Percentiles rank a stretch among this genome's conserved stretches.
Conservation (phyloP, 2,329 filamentous ascomycete species). For the Didymosphaeria variabile region DNA sequence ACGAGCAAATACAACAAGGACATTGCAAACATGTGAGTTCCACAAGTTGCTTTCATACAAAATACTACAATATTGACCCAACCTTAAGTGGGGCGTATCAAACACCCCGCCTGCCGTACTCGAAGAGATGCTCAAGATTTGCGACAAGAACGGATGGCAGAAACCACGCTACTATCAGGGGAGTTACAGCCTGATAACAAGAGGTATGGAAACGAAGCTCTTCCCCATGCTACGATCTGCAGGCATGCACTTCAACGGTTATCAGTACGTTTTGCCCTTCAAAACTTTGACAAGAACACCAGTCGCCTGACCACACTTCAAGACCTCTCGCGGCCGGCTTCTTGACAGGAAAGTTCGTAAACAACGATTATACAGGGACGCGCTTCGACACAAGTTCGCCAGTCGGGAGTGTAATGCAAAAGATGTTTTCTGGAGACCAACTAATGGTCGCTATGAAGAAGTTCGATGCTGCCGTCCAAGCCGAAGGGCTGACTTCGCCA, state of each 20-base stretch:
- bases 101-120: conserved; percentile 17
- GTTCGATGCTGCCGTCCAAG: conserved; percentile 15
- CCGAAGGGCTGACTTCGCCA: conserved; percentile 11
- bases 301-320: not conserved
- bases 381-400: conserved; percentile 18
- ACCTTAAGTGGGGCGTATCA: conserved; percentile 20
- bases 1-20: conserved; percentile 16
- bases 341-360: conserved; percentile 20
- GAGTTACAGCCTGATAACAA: conserved; percentile 21
- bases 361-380: conserved; percentile 15
- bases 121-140: conserved; percentile 18
- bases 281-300: not conserved
- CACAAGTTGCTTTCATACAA: not conserved
- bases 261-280: conserved; percentile 14
- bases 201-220: conserved; percentile 21
- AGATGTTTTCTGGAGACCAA: conserved; percentile 12
- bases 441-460: conserved; percentile 14
- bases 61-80: not conserved
- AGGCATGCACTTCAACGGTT: conserved; percentile 16
- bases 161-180: conserved; percentile 24
- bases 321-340: conserved; percentile 21
- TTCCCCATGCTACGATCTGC: conserved; percentile 18
- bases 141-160: conserved; percentile 20
- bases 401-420: conserved; percentile 14
- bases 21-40: conserved; percentile 16